phyloP scores from a whole-genome alignment of 2,329 filamentous ascomycete genomes.

The Periconia macrospinosa region DNA sequence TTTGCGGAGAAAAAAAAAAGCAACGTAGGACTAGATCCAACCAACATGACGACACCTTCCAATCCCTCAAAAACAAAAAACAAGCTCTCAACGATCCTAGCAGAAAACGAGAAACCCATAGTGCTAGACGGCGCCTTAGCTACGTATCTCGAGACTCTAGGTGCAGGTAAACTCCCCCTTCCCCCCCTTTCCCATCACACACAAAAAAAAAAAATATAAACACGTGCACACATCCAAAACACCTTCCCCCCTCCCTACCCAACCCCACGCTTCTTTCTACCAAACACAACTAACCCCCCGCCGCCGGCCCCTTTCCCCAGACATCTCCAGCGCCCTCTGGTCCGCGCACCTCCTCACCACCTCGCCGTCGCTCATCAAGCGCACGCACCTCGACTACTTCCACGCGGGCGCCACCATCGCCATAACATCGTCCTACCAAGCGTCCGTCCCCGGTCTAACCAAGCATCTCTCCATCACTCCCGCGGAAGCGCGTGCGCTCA shows the following conservation, averaged over 20 bases:
- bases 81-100: constrained; percentile 19
- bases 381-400: constrained; percentile 51
- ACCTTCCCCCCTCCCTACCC: too few species aligned
- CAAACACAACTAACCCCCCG: neutral
- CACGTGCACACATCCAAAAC: too few species aligned
- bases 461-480: constrained; percentile 41
- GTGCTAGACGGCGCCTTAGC: constrained; percentile 52
- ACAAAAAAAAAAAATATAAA: too few species aligned
- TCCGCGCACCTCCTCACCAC: constrained; percentile 47
- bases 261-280: neutral
- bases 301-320: too few species aligned
- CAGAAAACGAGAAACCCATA: constrained; percentile 25
- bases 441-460: constrained; percentile 44
- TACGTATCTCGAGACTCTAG: constrained; percentile 50
- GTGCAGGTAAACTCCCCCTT: constrained; percentile 18
- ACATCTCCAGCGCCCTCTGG: constrained; percentile 50
- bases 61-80: too few species aligned
- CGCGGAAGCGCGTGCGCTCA: constrained; percentile 37
- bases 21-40: too few species aligned
- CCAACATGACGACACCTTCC: too few species aligned
- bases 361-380: constrained; percentile 45
- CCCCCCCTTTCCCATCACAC: too few species aligned
- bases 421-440: constrained; percentile 53
- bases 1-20: too few species aligned
- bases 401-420: constrained; percentile 49